Evolutionary conservation across 1,284 basidiomycete genomes (phyloP), one percentile per base, ranked within the genome.

Genomic region (Apiotrichum veenhuisii): DNA sequence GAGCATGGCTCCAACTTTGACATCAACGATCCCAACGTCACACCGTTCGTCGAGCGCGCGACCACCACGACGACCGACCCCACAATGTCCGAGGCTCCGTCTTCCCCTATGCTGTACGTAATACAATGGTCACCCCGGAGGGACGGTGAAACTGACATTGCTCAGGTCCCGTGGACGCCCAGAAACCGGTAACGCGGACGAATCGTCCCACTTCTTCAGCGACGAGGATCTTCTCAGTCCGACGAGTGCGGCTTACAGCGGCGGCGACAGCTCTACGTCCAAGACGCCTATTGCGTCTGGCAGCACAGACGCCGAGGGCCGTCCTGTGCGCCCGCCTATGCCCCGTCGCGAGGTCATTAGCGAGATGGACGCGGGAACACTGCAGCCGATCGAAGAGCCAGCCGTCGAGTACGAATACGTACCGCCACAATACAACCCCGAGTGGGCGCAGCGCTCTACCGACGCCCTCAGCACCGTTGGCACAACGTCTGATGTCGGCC

Each of bases 381-480:
- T 46, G 2, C 27, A 46, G 27, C 44, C 44, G 9, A 46, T 46
- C 27, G 26, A 5, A 17, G 44, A 46, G 27, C 9, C 41, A 10
- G 15, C 20, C n/a, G 26, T 33, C 44, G 44, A 46, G 44, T 46
- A 46, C 44, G 40, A 41, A 20, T 41, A 22, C 20, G 30, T 46
- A 9, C 44, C 44, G 27, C 44, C 44, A 27, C 27, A n/a, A 18
- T 46, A 46, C 44, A 46, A 46, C 44, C 44, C 44, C 44, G 44
- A 46, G 27, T 46, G 44, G 44, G 44, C 44, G 3, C 40, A 41
- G 44, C 17, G 11, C 12, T 46, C 44, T 5, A 27, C 26, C 42
- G 11, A 14, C 15, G 42, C 23, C 20, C 41, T 1, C 42, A 46
- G 30, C 30, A 30, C 30, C 30, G 30, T 5, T 30, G 30, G 40